Evolutionary conservation across 495 filamentous ascomycete genomes (phyloP).

Genomic region (Podospora tetraspora): DNA sequence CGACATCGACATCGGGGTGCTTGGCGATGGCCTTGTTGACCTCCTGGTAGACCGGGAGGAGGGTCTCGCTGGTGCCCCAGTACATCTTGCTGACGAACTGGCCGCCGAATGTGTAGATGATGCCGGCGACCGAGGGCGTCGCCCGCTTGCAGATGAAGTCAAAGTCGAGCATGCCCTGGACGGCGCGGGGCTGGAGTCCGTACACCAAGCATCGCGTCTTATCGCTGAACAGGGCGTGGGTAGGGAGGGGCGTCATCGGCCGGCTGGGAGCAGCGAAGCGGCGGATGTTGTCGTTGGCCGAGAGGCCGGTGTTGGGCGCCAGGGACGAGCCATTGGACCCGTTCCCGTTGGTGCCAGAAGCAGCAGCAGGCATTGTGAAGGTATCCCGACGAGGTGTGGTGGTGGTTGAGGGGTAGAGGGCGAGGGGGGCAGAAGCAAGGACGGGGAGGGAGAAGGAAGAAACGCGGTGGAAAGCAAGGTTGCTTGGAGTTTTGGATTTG

Average conservation of each 20-base stretch:
- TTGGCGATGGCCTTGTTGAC: constrained; percentile 92
- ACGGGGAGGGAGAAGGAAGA: background rate
- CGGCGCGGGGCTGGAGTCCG: constrained; percentile 93
- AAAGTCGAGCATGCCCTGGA: constrained; percentile 99
- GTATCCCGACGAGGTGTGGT: constrained; percentile 9
- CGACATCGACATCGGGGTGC: constrained; percentile 93
- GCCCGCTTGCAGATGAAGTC: constrained; percentile 99
- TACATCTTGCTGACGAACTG: constrained; percentile 99
- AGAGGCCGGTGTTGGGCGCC: constrained; percentile 40
- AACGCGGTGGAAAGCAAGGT: background rate
- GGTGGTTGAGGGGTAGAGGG: background rate
- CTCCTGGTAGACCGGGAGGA: constrained; percentile 96
- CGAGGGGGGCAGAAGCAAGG: constrained; percentile 1
- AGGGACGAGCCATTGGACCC: constrained; percentile 28
- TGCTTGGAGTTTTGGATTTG: background rate
- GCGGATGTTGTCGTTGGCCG: constrained; percentile 97
- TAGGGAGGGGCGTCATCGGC: constrained; percentile 75
- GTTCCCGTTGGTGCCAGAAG: constrained; percentile 39
- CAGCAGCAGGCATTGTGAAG: constrained; percentile 42
- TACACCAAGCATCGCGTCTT: constrained; percentile 99
- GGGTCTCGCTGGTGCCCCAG: constrained; percentile 99
- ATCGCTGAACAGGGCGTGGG: constrained; percentile 90
- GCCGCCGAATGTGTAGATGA: constrained; percentile 99
- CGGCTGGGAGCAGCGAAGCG: constrained; percentile 92
- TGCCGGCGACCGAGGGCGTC: constrained; percentile 94